A percentile compares a stretch with the other conserved stretches of the same genome.
Evolutionary conservation across 345 rosid species (phyloP).

Genomic region (Heritiera fomes): DNA sequence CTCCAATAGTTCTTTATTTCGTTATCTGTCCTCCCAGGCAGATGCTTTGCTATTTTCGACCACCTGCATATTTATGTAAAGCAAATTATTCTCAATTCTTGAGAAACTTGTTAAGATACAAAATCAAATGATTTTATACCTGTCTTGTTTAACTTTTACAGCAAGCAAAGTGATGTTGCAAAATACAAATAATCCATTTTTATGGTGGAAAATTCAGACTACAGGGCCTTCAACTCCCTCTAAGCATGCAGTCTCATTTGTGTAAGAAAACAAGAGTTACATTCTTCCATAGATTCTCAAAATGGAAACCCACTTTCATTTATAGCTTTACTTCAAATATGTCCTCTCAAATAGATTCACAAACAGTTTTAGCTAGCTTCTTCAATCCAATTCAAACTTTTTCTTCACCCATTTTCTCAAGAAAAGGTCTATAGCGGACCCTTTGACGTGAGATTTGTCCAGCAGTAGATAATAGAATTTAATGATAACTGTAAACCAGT

Average conservation of each 20-base stretch:
- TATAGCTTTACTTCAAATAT: neutral
- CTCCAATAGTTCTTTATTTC: constrained; percentile 98
- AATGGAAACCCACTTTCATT: neutral
- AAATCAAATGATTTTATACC: neutral
- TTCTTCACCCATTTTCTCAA: neutral
- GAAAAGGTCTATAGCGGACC: neutral
- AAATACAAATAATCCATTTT: neutral
- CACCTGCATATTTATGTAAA: constrained; percentile 41
- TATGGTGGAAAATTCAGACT: neutral
- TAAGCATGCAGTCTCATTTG: too few species aligned
- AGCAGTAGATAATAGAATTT: neutral
- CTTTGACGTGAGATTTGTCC: neutral
- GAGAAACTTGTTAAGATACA: neutral
- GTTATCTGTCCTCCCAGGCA: constrained; percentile 97
- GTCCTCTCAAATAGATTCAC: neutral
- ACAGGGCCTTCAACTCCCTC: too few species aligned
- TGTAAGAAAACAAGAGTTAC: neutral
- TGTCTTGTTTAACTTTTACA: neutral
- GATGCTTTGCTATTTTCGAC: constrained; percentile 94
- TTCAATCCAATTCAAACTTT: neutral
- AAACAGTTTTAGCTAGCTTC: neutral
- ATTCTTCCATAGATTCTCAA: neutral
- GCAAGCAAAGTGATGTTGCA: neutral
- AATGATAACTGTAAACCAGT: neutral
- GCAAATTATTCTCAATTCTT: neutral